A percentile compares a stretch with the other conserved stretches of the same genome.
phyloP scores from a whole-genome alignment of 2,329 filamentous ascomycete genomes.

The Penicillium sp. region DNA sequence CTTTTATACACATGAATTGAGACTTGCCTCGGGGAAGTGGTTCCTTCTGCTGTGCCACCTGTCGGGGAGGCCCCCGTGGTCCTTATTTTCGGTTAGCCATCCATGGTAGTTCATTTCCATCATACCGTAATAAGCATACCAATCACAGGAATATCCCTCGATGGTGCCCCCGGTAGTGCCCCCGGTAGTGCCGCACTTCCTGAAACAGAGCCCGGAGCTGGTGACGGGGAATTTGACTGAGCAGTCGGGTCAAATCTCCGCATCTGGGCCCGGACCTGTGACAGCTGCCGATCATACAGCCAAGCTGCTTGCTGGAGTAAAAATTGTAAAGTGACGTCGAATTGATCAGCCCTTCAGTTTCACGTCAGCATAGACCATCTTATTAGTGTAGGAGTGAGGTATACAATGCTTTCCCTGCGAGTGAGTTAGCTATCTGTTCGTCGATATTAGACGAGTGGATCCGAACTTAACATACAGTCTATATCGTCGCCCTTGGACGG shows the following conservation, averaged over 20 bases:
- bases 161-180: slow-evolving; percentile 36
- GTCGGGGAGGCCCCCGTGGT: slow-evolving; percentile 40
- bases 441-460: slow-evolving; percentile 22
- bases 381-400: neutral
- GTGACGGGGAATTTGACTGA: slow-evolving; percentile 44
- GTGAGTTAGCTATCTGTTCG: slow-evolving; percentile 19
- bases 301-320: slow-evolving; percentile 91
- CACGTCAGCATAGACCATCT: slow-evolving; percentile 4
- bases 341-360: slow-evolving; percentile 62
- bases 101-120: neutral
- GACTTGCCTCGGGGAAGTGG: slow-evolving; percentile 26
- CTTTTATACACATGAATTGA: neutral
- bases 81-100: slow-evolving; percentile 23
- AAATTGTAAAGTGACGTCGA: slow-evolving; percentile 84
- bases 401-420: slow-evolving; percentile 73
- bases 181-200: slow-evolving; percentile 42
- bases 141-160: slow-evolving; percentile 32
- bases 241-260: slow-evolving; percentile 56
- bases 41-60: slow-evolving; percentile 40
- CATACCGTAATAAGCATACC: slow-evolving; percentile 23
- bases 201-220: slow-evolving; percentile 43
- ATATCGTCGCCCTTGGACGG: slow-evolving; percentile 76
- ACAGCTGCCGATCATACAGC: slow-evolving; percentile 86
- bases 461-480: slow-evolving; percentile 64
- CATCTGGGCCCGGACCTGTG: slow-evolving; percentile 87